Evolutionary conservation across 2,329 filamentous ascomycete genomes (phyloP).

Genomic region (Triangularia setosa): DNA sequence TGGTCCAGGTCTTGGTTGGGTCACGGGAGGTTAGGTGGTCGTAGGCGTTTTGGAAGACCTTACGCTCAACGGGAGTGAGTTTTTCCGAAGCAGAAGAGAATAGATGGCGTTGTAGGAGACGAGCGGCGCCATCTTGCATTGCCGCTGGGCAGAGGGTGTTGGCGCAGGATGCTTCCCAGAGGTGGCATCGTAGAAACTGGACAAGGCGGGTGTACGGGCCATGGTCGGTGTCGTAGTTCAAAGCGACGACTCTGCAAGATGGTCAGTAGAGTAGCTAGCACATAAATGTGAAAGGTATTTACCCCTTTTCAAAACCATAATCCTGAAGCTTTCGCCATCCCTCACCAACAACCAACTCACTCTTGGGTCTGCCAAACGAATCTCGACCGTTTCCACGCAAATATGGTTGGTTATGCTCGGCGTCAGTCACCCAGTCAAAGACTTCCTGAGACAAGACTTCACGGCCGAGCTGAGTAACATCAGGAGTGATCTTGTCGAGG

Average conservation of each 20-base stretch:
- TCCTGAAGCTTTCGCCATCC: slow-evolving; percentile 63
- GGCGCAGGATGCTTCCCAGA: slow-evolving; percentile 58
- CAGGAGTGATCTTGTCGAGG: slow-evolving; percentile 37
- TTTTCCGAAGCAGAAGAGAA: slow-evolving; percentile 11
- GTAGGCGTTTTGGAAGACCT: slow-evolving; percentile 51
- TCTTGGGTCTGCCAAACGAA: slow-evolving; percentile 57
- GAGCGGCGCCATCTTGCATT: slow-evolving; percentile 62
- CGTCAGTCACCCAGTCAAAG: slow-evolving; percentile 58
- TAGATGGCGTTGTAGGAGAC: slow-evolving; percentile 46
- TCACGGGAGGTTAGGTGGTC: slow-evolving; percentile 52
- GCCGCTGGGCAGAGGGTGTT: slow-evolving; percentile 62
- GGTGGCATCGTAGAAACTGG: slow-evolving; percentile 56
- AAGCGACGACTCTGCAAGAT: slow-evolving; percentile 46
- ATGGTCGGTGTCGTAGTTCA: slow-evolving; percentile 54
- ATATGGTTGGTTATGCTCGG: slow-evolving; percentile 62
- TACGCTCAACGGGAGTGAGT: slow-evolving; percentile 30
- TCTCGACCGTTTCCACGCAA: slow-evolving; percentile 54
- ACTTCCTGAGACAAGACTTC: slow-evolving; percentile 51
- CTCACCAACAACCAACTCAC: slow-evolving; percentile 58
- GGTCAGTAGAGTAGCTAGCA: background rate
- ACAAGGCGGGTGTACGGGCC: slow-evolving; percentile 51
- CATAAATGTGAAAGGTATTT: background rate
- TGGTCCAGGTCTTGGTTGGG: slow-evolving; percentile 57
- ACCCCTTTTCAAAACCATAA: slow-evolving; percentile 51
- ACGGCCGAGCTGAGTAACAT: slow-evolving; percentile 46